Conservation (phyloP, 2,329 filamentous ascomycete genomes). For the Dactylellina leptospora region DNA sequence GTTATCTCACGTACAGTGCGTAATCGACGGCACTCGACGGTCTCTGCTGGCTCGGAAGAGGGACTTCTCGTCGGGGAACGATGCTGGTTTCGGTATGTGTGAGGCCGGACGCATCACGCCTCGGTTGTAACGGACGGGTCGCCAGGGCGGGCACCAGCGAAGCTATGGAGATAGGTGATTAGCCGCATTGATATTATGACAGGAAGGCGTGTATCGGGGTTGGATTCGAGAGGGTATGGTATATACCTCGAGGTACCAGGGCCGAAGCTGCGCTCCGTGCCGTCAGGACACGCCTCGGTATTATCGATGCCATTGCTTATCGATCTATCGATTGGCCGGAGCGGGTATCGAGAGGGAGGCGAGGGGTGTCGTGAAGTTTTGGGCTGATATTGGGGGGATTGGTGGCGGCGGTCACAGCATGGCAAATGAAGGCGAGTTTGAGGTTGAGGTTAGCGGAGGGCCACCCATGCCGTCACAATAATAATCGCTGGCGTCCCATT, state of each 20-base stretch:
- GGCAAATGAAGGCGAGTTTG: conserved; percentile 27
- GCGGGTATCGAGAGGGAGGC: conserved; percentile 9
- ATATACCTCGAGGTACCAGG: conserved; percentile 51
- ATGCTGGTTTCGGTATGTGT: conserved; percentile 29
- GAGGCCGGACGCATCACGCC: conserved; percentile 34
- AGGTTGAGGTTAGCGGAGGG: conserved; percentile 38
- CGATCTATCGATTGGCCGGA: not conserved
- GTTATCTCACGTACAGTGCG: conserved; percentile 73
- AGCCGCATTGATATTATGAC: too few relatives aligned
- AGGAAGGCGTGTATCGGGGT: not conserved
- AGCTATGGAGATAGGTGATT: conserved; percentile 10
- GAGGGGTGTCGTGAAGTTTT: not conserved
- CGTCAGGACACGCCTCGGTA: conserved; percentile 44
- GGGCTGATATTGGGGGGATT: not conserved
- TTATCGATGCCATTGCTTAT: conserved; percentile 50
- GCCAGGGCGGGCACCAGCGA: conserved; percentile 44
- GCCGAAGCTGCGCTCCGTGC: conserved; percentile 42
- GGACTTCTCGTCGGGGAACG: conserved; percentile 72
- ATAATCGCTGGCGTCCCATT: conserved; percentile 34
- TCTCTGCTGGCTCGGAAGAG: conserved; percentile 77
- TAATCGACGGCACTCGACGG: conserved; percentile 85
- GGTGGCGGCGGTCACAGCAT: conserved; percentile 31
- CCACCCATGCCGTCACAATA: conserved; percentile 45
- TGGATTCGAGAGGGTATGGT: not conserved
- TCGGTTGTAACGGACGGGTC: conserved; percentile 11